Percentiles rank a stretch among this genome's conserved stretches.
phyloP scores from a whole-genome alignment of 2,329 filamentous ascomycete species.

The Stachybotrys chlorohalonatus region DNA sequence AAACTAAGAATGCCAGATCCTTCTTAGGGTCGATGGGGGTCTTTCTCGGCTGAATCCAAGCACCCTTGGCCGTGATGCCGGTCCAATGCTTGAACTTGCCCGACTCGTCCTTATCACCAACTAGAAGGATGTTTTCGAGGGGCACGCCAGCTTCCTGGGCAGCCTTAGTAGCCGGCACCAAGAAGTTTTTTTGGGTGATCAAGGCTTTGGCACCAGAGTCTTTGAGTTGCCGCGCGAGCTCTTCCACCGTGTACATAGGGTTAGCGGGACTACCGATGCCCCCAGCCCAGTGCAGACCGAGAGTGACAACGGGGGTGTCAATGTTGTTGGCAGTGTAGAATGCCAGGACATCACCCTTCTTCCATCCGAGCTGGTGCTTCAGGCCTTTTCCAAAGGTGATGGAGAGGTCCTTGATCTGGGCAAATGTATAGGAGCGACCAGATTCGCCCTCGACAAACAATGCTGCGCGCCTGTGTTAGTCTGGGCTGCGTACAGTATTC shows the following conservation, averaged over 20 bases:
- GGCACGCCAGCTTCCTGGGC: conserved; percentile 62
- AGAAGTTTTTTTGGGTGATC: conserved; percentile 60
- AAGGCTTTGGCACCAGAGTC: conserved; percentile 69
- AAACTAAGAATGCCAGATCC: conserved; percentile 78
- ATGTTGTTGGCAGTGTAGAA: conserved; percentile 82
- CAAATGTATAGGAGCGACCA: conserved; percentile 58
- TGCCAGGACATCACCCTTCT: conserved; percentile 73
- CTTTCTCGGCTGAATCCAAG: conserved; percentile 41
- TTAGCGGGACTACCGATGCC: conserved; percentile 80
- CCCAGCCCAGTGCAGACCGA: conserved; percentile 76
- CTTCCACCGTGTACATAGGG: conserved; percentile 73
- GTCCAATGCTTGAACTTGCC: conserved; percentile 62
- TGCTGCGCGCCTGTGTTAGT: conserved; percentile 35
- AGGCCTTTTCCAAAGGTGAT: conserved; percentile 75
- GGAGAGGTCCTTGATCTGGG: conserved; percentile 54
- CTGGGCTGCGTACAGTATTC: neutral
- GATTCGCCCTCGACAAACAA: conserved; percentile 72
- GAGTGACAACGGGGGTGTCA: conserved; percentile 68
- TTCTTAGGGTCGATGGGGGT: conserved; percentile 56
- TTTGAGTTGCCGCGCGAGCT: conserved; percentile 76
- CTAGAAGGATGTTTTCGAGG: conserved; percentile 62
- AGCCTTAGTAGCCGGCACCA: conserved; percentile 58
- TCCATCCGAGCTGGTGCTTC: conserved; percentile 65
- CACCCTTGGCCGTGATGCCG: conserved; percentile 50
- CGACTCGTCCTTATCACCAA: conserved; percentile 56